Conservation (phyloP, 768 basidiomycete species). For the Mycena floridula region DNA sequence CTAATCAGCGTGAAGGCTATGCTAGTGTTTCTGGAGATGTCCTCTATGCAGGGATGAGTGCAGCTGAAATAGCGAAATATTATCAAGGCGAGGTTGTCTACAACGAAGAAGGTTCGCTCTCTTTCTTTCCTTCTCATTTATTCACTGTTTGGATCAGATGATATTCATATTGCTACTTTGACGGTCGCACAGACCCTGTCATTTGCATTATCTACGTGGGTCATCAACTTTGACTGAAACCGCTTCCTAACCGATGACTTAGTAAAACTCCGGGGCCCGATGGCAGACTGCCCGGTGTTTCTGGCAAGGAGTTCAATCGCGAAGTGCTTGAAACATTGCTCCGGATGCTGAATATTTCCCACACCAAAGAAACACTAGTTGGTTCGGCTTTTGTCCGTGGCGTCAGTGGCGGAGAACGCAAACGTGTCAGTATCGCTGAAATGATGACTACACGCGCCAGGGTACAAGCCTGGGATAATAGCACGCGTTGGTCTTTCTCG, state of each 20-base stretch:
- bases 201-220: constrained; percentile 60
- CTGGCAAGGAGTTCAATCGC: constrained; percentile 49
- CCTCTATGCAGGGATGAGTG: constrained; percentile 75
- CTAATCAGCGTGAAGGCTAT: constrained; percentile 69
- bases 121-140: neutral
- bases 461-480: constrained; percentile 81
- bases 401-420: constrained; percentile 75
- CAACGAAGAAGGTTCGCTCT: constrained; percentile 57
- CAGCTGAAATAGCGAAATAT: constrained; percentile 66
- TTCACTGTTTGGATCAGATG: constrained; percentile 36
- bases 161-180: constrained; percentile 77
- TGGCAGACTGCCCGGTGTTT: constrained; percentile 63
- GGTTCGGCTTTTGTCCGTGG: constrained; percentile 86
- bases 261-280: constrained; percentile 69
- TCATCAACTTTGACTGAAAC: constrained; percentile 10
- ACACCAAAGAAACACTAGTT: constrained; percentile 73
- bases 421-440: constrained; percentile 78
- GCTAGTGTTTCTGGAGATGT: constrained; percentile 63
- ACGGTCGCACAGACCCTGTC: constrained; percentile 73
- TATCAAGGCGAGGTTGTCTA: constrained; percentile 81
- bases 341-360: constrained; percentile 77
- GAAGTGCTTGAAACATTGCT: constrained; percentile 59
- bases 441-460: constrained; percentile 81
- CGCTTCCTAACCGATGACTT: neutral
- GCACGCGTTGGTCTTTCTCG: too few species aligned